Percentiles rank a stretch among this genome's conserved stretches.
These are phyloP conservation scores for Oryza nivara DNA, from an alignment of 176 grass and related monocot species.

Conservation along the genomic window DNA sequence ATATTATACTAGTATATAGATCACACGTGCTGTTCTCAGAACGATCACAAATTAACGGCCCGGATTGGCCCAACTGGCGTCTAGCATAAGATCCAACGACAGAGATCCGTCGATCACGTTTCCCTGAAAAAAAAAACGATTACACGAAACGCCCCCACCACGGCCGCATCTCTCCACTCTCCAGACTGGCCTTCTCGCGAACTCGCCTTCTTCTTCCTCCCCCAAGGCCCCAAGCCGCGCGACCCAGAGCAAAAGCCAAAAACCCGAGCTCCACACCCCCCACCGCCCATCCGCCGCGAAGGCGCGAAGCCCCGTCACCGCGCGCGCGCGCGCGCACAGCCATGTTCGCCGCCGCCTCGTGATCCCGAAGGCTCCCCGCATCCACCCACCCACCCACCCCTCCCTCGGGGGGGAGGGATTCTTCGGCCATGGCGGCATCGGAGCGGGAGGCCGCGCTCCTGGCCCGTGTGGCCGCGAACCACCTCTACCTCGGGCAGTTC, in stretches of 20 bases:
- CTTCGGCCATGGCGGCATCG: constrained; percentile 43
- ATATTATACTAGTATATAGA: too few relatives aligned
- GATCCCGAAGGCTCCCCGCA: constrained; percentile 6
- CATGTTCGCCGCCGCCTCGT: constrained; percentile 37
- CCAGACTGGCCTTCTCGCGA: background rate
- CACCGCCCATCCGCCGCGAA: background rate
- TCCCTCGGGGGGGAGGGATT: background rate
- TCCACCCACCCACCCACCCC: background rate
- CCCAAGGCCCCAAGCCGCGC: too few relatives aligned
- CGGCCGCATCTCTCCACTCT: background rate
- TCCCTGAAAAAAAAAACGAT: background rate
- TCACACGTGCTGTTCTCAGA: too few relatives aligned
- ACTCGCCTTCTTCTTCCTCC: constrained; percentile 17
- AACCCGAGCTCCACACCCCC: background rate
- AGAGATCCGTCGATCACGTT: background rate
- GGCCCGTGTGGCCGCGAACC: constrained; percentile 78
- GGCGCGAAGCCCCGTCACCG: background rate
- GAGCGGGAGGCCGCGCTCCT: constrained; percentile 81
- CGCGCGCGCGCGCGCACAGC: background rate
- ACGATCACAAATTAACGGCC: background rate
- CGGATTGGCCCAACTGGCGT: background rate
- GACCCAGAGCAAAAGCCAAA: background rate
- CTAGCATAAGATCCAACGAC: background rate
- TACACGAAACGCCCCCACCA: background rate
- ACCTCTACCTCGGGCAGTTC: constrained; percentile 94